Conservation (phyloP, 2,329 filamentous ascomycete species). For the Aspergillus sp. region DNA sequence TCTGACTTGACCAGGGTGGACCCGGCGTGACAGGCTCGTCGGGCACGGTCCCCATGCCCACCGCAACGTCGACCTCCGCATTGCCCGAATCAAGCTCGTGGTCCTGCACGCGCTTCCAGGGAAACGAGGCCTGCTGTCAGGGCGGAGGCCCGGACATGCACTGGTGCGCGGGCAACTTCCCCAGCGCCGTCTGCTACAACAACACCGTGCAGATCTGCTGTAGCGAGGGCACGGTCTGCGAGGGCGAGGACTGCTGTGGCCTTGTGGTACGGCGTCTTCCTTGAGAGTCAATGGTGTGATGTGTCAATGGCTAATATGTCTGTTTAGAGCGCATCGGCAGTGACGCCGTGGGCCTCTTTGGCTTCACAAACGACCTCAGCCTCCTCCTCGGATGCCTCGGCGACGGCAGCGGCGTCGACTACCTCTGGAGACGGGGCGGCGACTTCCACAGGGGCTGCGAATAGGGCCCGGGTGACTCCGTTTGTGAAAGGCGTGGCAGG, state of each 20-base stretch:
- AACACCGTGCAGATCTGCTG: conserved; percentile 1
- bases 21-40: not conserved
- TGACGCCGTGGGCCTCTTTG: not conserved
- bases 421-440: not conserved
- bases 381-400: not conserved
- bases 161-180: conserved; percentile 3
- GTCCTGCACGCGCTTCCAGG: not conserved
- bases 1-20: not conserved
- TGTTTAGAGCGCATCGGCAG: not conserved
- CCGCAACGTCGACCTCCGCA: not conserved
- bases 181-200: conserved; percentile 3
- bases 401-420: not conserved
- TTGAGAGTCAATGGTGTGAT: not conserved
- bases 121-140: conserved; percentile 6
- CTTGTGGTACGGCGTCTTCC: conserved; percentile 4
- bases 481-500: not conserved
- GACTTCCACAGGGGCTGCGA: not conserved
- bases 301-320: not conserved
- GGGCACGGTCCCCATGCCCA: not conserved
- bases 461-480: not conserved
- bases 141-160: conserved; percentile 1
- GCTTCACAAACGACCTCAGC: not conserved
- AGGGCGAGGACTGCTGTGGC: conserved; percentile 4
- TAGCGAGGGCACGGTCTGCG: conserved; percentile 7
- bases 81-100: not conserved